Conservation (phyloP, 257 asterid species). For the Fraxinus quadrangulata region DNA sequence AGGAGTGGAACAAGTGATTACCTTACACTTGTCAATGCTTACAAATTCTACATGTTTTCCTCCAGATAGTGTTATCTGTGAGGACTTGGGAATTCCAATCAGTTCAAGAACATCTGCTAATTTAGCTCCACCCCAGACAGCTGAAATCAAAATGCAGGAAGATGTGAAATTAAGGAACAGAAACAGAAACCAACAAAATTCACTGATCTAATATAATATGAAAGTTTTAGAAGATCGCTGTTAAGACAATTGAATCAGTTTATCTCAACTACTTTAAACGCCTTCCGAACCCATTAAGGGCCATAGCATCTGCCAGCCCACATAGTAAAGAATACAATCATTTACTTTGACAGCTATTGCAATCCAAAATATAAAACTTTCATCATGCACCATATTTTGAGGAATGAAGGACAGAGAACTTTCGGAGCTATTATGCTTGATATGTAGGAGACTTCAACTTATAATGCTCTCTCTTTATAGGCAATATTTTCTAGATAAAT, state of each 20-base stretch:
- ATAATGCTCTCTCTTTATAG: background rate
- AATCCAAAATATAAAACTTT: background rate
- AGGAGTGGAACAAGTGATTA: constrained; percentile 26
- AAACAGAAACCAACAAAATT: constrained; percentile 3
- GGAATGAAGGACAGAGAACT: background rate
- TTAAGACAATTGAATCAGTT: constrained; percentile 9
- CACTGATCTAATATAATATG: constrained; percentile 10
- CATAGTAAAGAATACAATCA: background rate
- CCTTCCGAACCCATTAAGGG: constrained; percentile 9
- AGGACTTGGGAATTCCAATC: constrained; percentile 71
- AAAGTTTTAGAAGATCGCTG: background rate
- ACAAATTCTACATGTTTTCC: constrained; percentile 92
- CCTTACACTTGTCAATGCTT: constrained; percentile 98
- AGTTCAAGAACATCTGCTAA: constrained; percentile 89
- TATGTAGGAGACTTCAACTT: background rate
- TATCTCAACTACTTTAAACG: background rate
- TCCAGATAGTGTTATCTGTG: constrained; percentile 58
- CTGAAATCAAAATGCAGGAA: constrained; percentile 44
- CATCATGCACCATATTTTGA: background rate
- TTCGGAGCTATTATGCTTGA: background rate
- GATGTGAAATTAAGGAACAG: constrained; percentile 12
- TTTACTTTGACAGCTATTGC: background rate
- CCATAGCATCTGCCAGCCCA: background rate
- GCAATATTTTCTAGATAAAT: background rate
- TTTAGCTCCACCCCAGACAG: constrained; percentile 95